These are phyloP conservation scores for Paecilomyces sp. DNA, from an alignment of 2,329 filamentous ascomycete genomes.

Conservation along the genomic window DNA sequence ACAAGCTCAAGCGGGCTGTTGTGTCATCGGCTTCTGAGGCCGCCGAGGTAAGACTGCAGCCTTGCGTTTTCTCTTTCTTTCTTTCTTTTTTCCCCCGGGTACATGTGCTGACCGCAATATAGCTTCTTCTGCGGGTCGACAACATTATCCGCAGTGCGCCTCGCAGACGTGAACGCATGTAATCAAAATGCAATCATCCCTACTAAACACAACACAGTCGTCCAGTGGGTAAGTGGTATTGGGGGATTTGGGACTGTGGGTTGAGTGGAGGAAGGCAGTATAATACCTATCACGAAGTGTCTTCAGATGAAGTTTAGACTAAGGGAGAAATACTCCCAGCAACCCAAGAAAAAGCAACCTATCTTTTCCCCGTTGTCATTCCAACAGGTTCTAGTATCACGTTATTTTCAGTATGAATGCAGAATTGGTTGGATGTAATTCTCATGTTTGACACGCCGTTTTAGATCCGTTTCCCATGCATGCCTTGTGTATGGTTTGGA, in stretches of 20 bases:
- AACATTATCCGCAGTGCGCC: slow-evolving; percentile 96
- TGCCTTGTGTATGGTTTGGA: too few species aligned
- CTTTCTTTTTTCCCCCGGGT: neutral
- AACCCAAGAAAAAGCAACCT: neutral
- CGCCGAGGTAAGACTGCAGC: slow-evolving; percentile 65
- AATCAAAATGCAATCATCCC: slow-evolving; percentile 15
- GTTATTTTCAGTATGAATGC: neutral
- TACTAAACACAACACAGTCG: neutral
- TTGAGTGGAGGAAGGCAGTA: neutral
- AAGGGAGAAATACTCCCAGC: neutral
- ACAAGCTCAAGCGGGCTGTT: slow-evolving; percentile 97
- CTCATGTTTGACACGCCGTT: neutral
- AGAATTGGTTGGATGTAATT: neutral
- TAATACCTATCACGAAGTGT: neutral
- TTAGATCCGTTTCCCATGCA: neutral
- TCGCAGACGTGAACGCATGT: slow-evolving; percentile 70
- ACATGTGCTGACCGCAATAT: slow-evolving; percentile 20
- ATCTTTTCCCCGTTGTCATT: neutral
- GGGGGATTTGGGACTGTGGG: neutral
- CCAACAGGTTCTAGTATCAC: neutral
- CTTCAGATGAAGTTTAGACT: neutral
- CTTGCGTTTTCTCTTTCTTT: neutral
- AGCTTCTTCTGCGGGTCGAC: slow-evolving; percentile 88
- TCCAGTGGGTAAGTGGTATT: neutral
- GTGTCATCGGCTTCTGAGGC: slow-evolving; percentile 94